Conservation (phyloP, 352 stramenopile genomes). For the Phytophthora ohioensis region DNA sequence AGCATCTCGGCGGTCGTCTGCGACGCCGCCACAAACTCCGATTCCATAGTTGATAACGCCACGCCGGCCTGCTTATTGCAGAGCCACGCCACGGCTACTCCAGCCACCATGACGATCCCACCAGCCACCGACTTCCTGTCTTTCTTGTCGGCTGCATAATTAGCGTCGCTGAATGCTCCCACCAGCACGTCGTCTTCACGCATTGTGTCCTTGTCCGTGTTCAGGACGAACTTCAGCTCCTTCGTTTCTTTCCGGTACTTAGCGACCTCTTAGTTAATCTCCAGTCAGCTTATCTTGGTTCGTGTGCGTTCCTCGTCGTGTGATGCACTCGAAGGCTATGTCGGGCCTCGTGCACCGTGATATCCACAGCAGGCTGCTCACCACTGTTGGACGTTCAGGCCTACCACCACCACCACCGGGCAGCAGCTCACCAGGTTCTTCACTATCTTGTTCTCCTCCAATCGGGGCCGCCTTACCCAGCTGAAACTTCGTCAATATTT, state of each 20-base stretch:
- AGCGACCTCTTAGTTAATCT: constrained; percentile 26
- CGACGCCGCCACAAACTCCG: constrained; percentile 6
- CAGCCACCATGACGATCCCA: neutral
- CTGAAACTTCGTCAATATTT: constrained; percentile 18
- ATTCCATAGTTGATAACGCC: neutral
- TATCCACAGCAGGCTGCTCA: constrained; percentile 41
- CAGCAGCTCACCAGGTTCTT: neutral
- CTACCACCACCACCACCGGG: neutral
- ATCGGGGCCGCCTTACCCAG: neutral
- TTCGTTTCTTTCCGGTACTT: constrained; percentile 34
- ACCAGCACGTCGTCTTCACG: neutral
- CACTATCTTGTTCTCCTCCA: too few relatives aligned
- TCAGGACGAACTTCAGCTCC: constrained; percentile 25
- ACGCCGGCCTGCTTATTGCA: constrained; percentile 3
- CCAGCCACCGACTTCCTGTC: neutral
- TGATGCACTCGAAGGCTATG: constrained; percentile 39
- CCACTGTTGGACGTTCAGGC: constrained; percentile 17
- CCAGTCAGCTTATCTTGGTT: constrained; percentile 15
- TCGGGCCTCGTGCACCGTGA: constrained; percentile 40
- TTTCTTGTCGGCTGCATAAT: neutral
- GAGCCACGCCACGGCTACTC: neutral
- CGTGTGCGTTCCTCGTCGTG: constrained; percentile 2
- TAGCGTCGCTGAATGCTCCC: neutral
- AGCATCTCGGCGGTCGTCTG: constrained; percentile 15
- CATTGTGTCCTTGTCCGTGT: neutral